A percentile compares a stretch with the other conserved stretches of the same genome.
Conservation (phyloP, 768 basidiomycete species). For the Amanita molliuscula region DNA sequence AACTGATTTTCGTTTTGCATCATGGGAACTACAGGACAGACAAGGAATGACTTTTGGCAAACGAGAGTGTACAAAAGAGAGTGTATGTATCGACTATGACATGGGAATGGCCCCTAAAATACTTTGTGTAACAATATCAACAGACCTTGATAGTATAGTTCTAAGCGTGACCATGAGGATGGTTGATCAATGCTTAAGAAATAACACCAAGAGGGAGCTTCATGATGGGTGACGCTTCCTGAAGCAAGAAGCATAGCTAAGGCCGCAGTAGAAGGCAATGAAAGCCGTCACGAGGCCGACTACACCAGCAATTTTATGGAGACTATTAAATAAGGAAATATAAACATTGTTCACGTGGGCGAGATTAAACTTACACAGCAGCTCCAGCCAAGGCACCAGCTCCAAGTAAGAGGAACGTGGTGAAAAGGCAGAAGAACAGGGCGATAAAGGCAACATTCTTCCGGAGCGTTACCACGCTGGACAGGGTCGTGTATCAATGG, state of each 20-base stretch:
- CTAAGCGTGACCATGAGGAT: too few species aligned
- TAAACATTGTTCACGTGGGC: not conserved
- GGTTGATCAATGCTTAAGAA: not conserved
- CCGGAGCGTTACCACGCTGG: constrained; percentile 27
- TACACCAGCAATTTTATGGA: constrained; percentile 29
- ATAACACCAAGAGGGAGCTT: constrained; percentile 29
- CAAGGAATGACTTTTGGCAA: too few species aligned
- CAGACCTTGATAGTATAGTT: too few species aligned
- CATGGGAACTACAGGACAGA: too few species aligned
- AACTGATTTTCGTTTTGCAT: too few species aligned
- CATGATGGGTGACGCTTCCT: constrained; percentile 28
- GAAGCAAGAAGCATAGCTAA: constrained; percentile 31
- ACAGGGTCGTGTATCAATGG: not conserved
- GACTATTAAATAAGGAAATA: constrained; percentile 15
- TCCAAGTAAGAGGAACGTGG: constrained; percentile 32
- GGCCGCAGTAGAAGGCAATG: constrained; percentile 37
- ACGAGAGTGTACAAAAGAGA: too few species aligned
- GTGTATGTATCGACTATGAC: too few species aligned
- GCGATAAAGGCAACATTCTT: constrained; percentile 29
- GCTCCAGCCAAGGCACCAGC: constrained; percentile 24
- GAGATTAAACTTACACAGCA: constrained; percentile 16
- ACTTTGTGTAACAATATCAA: too few species aligned
- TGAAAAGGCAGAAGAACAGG: constrained; percentile 25
- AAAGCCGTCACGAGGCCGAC: constrained; percentile 35
- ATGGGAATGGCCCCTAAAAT: too few species aligned